phyloP scores from a whole-genome alignment of 441 rosid genomes.

The Viola pubescens region DNA sequence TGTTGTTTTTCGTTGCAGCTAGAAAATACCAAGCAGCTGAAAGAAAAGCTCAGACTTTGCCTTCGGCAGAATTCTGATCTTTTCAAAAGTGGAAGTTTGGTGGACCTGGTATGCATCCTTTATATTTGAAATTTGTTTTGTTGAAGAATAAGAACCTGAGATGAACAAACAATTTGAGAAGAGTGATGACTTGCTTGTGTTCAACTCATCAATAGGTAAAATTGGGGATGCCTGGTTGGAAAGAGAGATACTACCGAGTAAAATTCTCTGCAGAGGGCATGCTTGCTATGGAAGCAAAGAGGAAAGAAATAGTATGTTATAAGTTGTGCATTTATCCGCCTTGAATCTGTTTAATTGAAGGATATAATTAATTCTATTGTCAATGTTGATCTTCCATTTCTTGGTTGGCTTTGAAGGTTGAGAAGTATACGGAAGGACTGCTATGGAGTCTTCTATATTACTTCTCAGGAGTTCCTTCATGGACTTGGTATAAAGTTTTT shows the following conservation, averaged over 20 bases:
- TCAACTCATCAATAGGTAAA: conserved; percentile 13
- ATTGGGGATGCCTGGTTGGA: conserved; percentile 20
- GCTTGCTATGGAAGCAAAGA: background rate
- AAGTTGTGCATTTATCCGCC: background rate
- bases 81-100: conserved; percentile 2
- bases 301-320: conserved; percentile 20
- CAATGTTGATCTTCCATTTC: background rate
- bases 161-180: background rate
- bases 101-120: conserved; percentile 6
- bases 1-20: background rate
- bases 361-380: too few relatives aligned
- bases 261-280: conserved; percentile 16
- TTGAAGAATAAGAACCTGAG: background rate
- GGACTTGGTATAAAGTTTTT: conserved; percentile 15
- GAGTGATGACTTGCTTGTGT: background rate
- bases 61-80: conserved; percentile 13
- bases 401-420: conserved; percentile 13
- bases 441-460: conserved; percentile 23
- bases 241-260: conserved; percentile 17
- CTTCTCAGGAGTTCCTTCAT: conserved; percentile 21
- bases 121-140: background rate
- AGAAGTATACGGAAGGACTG: conserved; percentile 21
- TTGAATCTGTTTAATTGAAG: background rate
- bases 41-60: conserved; percentile 8
- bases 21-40: conserved; percentile 16